Base-by-base conservation (phyloP, 495 filamentous ascomycete genomes). In the Podospora tetraspora region DNA sequence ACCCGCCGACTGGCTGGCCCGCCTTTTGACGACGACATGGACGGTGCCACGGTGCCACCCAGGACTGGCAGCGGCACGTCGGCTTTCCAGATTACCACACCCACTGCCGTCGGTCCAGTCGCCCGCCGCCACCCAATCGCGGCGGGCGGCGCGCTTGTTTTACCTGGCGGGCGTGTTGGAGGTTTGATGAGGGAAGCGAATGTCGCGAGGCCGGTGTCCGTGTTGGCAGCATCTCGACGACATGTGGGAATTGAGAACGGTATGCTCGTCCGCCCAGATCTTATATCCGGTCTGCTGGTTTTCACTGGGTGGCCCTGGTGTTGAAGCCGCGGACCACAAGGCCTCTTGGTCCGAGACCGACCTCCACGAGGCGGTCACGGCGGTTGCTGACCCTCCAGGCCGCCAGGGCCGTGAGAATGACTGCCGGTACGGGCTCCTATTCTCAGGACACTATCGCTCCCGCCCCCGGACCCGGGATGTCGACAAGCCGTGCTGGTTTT, bases 31-130 rank as follows among this genome's bases (percentile, higher is more conserved):
- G 59, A 60, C 59, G 16, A 43, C 37, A 43, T 43, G 4, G 0
- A 19, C 37, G 37, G 16, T 52, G 43, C 37, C 11, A 6, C 37
- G 37, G 16, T 52, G 43, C 43, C 43, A 52, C 43, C 16, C 43
- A n/a, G 19, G 43, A 52, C 24, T 68, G 61, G 52, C 30, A 21
- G 13, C 64, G 67, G 67, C 61, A 63, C 25, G 61, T 27, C 61
- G 67, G 30, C 61, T 60, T 19, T 60, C 52, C 67, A 64, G 67
- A 68, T 68, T 68, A 68, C 61, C 67, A 68, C 67, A 68, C 67
- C 67, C 67, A 25, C n/a, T 58, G 24, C 34, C 34, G 13, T 27
- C 23, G 29, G 12, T n/a, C 21, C 21, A 66, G 43, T 52, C 43
- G 43, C 43, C 43, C 43, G 19, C 43, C 23, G 64, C 64, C 32